Evolutionary conservation across 1,284 basidiomycete species (phyloP), one percentile per base, ranked within the genome.

Genomic region (Puccinia hordei): DNA sequence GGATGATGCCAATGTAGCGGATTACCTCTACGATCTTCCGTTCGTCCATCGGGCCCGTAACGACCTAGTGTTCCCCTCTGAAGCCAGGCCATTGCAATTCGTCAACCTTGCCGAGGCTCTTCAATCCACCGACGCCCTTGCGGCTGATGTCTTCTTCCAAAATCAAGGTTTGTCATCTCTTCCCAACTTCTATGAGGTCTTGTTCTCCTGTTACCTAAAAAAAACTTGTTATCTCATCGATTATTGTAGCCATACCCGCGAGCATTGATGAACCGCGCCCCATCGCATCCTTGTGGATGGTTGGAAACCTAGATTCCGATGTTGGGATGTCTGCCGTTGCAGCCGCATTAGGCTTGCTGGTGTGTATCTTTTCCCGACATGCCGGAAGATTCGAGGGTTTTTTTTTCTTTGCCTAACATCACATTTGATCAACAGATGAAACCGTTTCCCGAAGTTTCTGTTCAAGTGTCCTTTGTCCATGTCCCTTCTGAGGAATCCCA

Each of bases 21-120:
- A 88, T 6, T 93, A 91, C 86, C 98, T 98, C 87, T 98, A 97
- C 85, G 93, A 97, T 84, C 88, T 94, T 2, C 92, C 94, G 0
- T 89, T 89, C 0, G 90, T 93, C 0, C 88, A 88, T 59, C 87
- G 88, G 80, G 88, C 91, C 33, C 87, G 96, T 19, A 97, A 94
- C 85, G 86, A 86, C 35, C 90, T 91, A 82, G 90, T 94, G 77
- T 89, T 90, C 82, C 88, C 90, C 0, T 86, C 88, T 4, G 83
- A 86, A 33, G 86, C 88, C 1, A 87, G 87, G 8, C 86, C 86
- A 15, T 83, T 91, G n/a, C 86, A 86, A 4, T 86, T 92, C 38
- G 84, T 88, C 63, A 89, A 88, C 82, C 84, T 91, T 22, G 87
- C 88, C 0, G 89, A 89, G 17, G 82, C 90, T 8, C 88, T 89